Base-by-base conservation (phyloP, 768 basidiomycete species). In the Pulveroboletus frians region DNA sequence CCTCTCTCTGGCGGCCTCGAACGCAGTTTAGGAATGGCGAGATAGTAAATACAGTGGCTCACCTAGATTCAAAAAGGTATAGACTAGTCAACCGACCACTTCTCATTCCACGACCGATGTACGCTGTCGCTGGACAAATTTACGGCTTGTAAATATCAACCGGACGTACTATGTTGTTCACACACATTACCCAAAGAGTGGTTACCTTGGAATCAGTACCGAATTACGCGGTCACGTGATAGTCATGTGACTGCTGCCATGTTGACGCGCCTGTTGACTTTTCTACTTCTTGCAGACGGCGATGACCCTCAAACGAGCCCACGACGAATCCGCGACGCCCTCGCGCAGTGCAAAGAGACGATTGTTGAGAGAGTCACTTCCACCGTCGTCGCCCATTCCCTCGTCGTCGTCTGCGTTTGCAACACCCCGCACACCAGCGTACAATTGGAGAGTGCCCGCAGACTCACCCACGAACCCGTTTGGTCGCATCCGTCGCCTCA, bases 401-500 rank as follows among this genome's bases (percentile, higher is more conserved):
- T 58, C 65, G 9, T 57, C 59, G 30, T 63, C 60, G 15, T 60
- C 60, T 26, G 50, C 48, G 5, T 58, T 57, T 31, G 58, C 67
- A 21, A 63, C 71, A 0, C 61, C 72, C 3, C 66, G 67, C 50
- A 76, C 74, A 3, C 72, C 76, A 1, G 53, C 64, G 15, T 55
- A 46, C 74, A 74, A 60, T 63, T 79, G 46, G 65, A 70, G 43
- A 57, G 67, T 60, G 1, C 81, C 84, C 4, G 77, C 72, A 6
- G 85, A 88, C 68, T 85, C 84, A 0, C 85, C 85, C 0, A 76
- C 80, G 4, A 87, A 86, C 56, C 85, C 85, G 0, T 82, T 87
- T 51, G 82, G 83, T 14, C 69, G 81, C 39, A 78, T 77, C 40
- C 73, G 76, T 15, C 70, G 71, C 13, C 68, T 68, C 5, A 65